A percentile compares a stretch with the other conserved stretches of the same genome.
phyloP scores from a whole-genome alignment of 176 grass and related monocot genomes.

The Aegilops umbellulata region DNA sequence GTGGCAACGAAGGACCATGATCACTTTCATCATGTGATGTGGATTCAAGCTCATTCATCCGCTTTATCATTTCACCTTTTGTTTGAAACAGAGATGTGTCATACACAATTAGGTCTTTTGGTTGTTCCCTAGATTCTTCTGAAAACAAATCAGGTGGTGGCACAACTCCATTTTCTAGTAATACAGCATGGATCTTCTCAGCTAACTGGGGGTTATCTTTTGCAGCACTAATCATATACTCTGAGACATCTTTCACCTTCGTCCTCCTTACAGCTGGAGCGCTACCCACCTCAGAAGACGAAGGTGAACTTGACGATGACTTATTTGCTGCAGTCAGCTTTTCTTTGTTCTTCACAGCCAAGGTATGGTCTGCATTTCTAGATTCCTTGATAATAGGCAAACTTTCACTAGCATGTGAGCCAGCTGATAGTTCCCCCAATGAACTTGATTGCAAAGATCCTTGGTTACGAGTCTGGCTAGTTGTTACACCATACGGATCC shows the following conservation, averaged over 20 bases:
- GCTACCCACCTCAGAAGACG: slow-evolving; percentile 33
- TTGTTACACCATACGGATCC: slow-evolving; percentile 28
- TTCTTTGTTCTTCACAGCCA: slow-evolving; percentile 37
- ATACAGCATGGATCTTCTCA: slow-evolving; percentile 90
- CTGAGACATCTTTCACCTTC: slow-evolving; percentile 95
- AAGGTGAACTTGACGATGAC: slow-evolving; percentile 44
- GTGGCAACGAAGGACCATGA: slow-evolving; percentile 52
- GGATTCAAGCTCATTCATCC: slow-evolving; percentile 50
- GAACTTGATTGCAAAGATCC: slow-evolving; percentile 41
- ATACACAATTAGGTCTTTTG: slow-evolving; percentile 61
- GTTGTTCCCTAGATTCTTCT: slow-evolving; percentile 66
- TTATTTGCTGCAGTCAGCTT: slow-evolving; percentile 33
- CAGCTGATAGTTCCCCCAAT: slow-evolving; percentile 34
- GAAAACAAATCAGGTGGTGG: slow-evolving; percentile 90
- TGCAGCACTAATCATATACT: slow-evolving; percentile 99
- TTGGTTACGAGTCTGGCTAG: slow-evolving; percentile 28
- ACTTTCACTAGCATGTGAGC: slow-evolving; percentile 36
- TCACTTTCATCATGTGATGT: slow-evolving; percentile 15
- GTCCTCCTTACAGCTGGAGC: slow-evolving; percentile 63
- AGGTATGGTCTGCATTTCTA: slow-evolving; percentile 29
- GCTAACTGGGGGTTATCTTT: slow-evolving; percentile 96
- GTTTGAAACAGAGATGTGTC: slow-evolving; percentile 58
- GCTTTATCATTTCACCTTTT: slow-evolving; percentile 59
- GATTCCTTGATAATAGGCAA: slow-evolving; percentile 36
- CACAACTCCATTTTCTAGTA: slow-evolving; percentile 95